Percentiles rank a stretch among this genome's conserved stretches.
Conservation (phyloP, 768 basidiomycete genomes). For the Collybia nuda region DNA sequence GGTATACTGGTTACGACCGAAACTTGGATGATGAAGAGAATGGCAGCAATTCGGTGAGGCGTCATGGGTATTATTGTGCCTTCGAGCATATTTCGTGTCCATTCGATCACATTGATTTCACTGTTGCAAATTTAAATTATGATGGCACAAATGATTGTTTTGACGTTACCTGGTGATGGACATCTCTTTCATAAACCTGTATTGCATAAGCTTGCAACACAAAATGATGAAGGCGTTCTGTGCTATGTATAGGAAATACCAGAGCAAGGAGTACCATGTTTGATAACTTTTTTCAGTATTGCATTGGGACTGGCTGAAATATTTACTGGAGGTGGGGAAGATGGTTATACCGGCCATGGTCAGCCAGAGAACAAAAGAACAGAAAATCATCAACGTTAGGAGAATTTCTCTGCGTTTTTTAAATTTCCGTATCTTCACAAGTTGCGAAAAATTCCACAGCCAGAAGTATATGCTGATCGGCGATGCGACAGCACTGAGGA, state of each 20-base stretch:
- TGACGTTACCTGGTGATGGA: too few relatives aligned
- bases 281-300: not conserved
- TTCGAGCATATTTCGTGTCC: not conserved
- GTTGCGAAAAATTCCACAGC: not conserved
- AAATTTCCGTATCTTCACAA: not conserved
- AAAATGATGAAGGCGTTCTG: not conserved
- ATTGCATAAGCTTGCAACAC: not conserved
- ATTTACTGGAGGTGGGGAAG: not conserved
- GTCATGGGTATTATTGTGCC: not conserved
- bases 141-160: too few relatives aligned
- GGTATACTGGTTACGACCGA: not conserved
- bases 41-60: not conserved
- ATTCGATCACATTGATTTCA: not conserved
- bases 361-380: conserved; percentile 1
- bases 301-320: conserved; percentile 8
- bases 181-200: not conserved
- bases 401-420: not conserved
- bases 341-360: conserved; percentile 3
- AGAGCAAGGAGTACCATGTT: not conserved
- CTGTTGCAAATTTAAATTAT: not conserved
- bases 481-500: conserved; percentile 13
- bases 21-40: not conserved
- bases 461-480: conserved; percentile 16
- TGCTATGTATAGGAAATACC: not conserved
- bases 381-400: not conserved